These are phyloP conservation scores for Phytophthora boehmeriae DNA, from an alignment of 352 stramenopile species.

Conservation along the genomic window DNA sequence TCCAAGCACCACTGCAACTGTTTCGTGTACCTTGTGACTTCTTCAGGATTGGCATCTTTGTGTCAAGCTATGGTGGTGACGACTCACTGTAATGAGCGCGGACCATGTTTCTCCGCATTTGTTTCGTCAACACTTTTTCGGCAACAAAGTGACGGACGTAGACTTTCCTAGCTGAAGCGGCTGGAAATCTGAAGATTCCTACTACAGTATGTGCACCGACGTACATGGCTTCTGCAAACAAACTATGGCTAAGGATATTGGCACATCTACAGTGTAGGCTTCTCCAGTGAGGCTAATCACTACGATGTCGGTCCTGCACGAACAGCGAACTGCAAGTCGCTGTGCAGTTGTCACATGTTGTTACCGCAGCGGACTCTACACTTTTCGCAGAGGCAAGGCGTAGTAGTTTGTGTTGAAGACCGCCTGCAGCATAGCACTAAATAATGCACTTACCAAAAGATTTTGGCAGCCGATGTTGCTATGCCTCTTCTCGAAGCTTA, in stretches of 20 bases:
- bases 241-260: neutral
- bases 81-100: neutral
- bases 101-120: conserved; percentile 4
- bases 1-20: neutral
- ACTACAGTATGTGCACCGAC: too few relatives aligned
- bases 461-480: too few relatives aligned
- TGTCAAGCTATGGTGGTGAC: neutral
- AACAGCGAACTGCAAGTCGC: neutral
- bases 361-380: neutral
- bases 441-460: neutral
- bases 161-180: too few relatives aligned
- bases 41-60: neutral
- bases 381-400: neutral
- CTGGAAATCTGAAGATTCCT: neutral
- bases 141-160: too few relatives aligned
- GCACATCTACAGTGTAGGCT: neutral
- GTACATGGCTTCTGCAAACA: neutral
- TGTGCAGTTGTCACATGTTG: neutral
- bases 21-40: neutral
- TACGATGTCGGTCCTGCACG: neutral
- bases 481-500: neutral
- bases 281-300: neutral
- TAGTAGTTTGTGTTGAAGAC: neutral
- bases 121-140: conserved; percentile 2
- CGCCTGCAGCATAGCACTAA: neutral